Percentiles rank a stretch among this genome's conserved stretches.
Evolutionary conservation across 2,329 filamentous ascomycete species (phyloP).

Genomic region (Pseudogymnoascus sp.): DNA sequence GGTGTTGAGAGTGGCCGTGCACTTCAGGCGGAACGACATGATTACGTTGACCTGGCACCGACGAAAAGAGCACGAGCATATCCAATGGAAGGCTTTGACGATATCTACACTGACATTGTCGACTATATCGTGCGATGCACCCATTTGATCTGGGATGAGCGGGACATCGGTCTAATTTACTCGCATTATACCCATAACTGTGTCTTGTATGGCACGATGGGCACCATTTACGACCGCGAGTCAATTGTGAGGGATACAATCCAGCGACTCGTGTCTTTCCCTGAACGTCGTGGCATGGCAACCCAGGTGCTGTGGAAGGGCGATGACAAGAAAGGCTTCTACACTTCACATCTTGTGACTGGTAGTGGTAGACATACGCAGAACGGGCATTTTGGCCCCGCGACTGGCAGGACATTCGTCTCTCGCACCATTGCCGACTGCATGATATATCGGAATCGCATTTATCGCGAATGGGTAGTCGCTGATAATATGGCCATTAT

Average conservation of each 20-base stretch:
- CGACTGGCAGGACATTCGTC: constrained; percentile 12
- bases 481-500: constrained; percentile 13
- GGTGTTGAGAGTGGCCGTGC: not conserved
- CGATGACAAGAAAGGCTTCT: constrained; percentile 7
- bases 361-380: constrained; percentile 3
- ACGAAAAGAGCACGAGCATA: not conserved
- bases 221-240: constrained; percentile 9
- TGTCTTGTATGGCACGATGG: constrained; percentile 10
- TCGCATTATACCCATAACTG: constrained; percentile 11
- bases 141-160: constrained; percentile 10
- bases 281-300: constrained; percentile 11
- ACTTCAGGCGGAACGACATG: constrained; percentile 9
- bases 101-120: constrained; percentile 11
- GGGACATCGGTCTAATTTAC: constrained; percentile 10
- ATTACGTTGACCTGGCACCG: constrained; percentile 1
- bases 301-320: constrained; percentile 8
- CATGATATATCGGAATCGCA: constrained; percentile 13
- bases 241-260: constrained; percentile 7
- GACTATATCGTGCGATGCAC: constrained; percentile 11
- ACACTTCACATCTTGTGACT: constrained; percentile 11
- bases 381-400: not conserved
- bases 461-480: constrained; percentile 15
- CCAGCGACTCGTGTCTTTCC: constrained; percentile 7
- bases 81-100: constrained; percentile 8
- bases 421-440: constrained; percentile 15